phyloP scores from a whole-genome alignment of 1,284 basidiomycete genomes.

The Apiotrichum mycotoxinovorans region DNA sequence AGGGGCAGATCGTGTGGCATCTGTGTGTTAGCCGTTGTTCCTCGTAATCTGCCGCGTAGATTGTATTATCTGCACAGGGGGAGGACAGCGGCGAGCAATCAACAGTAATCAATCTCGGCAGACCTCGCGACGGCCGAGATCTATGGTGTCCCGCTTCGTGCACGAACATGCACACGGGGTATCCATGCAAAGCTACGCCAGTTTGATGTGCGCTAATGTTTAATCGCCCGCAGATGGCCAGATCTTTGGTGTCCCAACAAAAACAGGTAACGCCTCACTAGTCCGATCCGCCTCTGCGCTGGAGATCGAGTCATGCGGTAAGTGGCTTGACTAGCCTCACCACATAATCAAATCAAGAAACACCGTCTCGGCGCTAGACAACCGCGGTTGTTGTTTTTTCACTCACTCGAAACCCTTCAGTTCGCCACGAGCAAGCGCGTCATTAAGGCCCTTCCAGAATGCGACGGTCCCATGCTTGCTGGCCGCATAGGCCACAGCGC shows the following conservation, averaged over 20 bases:
- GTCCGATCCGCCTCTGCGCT: too few relatives aligned
- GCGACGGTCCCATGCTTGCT: slow-evolving; percentile 26
- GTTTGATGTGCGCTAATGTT: too few relatives aligned
- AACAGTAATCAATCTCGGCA: too few relatives aligned
- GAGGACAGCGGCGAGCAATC: background rate
- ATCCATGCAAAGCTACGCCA: too few relatives aligned
- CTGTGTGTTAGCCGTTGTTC: slow-evolving; percentile 7
- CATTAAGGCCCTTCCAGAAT: slow-evolving; percentile 21
- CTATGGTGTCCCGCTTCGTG: background rate
- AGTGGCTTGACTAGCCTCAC: too few relatives aligned
- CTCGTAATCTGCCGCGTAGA: background rate
- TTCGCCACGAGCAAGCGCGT: slow-evolving; percentile 8
- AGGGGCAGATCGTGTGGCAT: slow-evolving; percentile 28
- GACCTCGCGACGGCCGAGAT: background rate
- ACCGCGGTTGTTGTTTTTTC: too few relatives aligned
- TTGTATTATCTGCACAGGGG: background rate
- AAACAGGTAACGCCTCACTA: too few relatives aligned
- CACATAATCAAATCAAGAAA: too few relatives aligned
- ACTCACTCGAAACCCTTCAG: slow-evolving; percentile 20
- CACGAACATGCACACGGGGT: too few relatives aligned
- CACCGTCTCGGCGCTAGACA: too few relatives aligned
- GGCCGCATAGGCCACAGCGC: slow-evolving; percentile 16
- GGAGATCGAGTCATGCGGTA: background rate
- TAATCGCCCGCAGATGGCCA: too few relatives aligned
- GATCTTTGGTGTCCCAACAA: too few relatives aligned